Conservation (phyloP, 2,329 filamentous ascomycete genomes). For the Aspergillus tanneri region DNA sequence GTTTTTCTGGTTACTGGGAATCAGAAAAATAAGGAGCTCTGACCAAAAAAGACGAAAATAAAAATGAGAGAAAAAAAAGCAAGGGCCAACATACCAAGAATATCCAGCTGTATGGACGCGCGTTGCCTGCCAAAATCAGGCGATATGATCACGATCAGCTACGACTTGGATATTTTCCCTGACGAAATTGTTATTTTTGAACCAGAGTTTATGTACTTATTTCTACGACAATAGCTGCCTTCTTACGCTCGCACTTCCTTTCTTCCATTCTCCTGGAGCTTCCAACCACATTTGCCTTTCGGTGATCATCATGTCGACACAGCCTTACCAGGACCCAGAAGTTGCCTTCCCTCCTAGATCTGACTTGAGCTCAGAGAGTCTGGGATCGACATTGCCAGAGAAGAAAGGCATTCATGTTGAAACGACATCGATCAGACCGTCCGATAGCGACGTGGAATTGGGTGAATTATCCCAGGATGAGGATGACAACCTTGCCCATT, state of each 20-base stretch:
- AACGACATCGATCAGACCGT: neutral
- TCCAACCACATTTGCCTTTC: neutral
- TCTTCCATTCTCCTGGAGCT: neutral
- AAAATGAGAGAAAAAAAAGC: constrained; percentile 4
- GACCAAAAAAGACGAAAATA: neutral
- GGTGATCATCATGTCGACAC: constrained; percentile 8
- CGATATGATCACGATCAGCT: constrained; percentile 7
- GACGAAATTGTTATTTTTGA: neutral
- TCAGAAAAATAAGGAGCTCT: neutral
- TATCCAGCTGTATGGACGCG: constrained; percentile 13
- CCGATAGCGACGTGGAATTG: constrained; percentile 6
- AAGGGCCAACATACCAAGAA: constrained; percentile 18
- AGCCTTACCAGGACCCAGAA: constrained; percentile 2
- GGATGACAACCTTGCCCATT: constrained; percentile 12
- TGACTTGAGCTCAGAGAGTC: constrained; percentile 8
- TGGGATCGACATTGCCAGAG: constrained; percentile 7
- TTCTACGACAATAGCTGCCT: constrained; percentile 7
- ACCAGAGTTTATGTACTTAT: constrained; percentile 7
- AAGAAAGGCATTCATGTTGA: constrained; percentile 10
- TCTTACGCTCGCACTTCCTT: neutral
- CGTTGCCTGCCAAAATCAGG: constrained; percentile 11
- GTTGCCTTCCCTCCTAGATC: constrained; percentile 7
- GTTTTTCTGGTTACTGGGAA: neutral
- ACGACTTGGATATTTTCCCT: constrained; percentile 5
- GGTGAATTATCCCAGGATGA: constrained; percentile 10